Evolutionary conservation across 169 alveolate genomes (phyloP).

Genomic region (Cryptosporidium sp.): DNA sequence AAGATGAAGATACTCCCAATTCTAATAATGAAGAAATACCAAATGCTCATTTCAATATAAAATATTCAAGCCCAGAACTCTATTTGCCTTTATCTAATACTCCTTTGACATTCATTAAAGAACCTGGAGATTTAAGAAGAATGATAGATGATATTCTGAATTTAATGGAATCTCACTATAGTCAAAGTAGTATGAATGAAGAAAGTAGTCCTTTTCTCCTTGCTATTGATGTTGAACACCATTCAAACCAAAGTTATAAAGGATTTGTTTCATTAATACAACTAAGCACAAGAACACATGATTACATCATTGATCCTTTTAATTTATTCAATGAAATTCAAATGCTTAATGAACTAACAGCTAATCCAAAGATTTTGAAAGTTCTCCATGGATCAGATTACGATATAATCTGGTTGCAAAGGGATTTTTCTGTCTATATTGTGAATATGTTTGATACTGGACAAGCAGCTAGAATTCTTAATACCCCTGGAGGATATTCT

Average conservation of each 20-base stretch:
- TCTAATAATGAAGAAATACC: slow-evolving; percentile 35
- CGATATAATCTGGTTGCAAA: slow-evolving; percentile 93
- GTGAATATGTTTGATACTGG: slow-evolving; percentile 96
- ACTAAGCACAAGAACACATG: slow-evolving; percentile 89
- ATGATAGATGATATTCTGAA: slow-evolving; percentile 80
- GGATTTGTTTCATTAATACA: slow-evolving; percentile 95
- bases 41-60: slow-evolving; percentile 41
- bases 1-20: slow-evolving; percentile 40
- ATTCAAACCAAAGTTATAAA: slow-evolving; percentile 85
- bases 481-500: slow-evolving; percentile 85
- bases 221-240: slow-evolving; percentile 94
- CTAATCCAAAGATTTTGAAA: slow-evolving; percentile 94
- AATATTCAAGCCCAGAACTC: slow-evolving; percentile 40
- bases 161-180: slow-evolving; percentile 37
- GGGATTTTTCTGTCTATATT: slow-evolving; percentile 95
- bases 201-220: slow-evolving; percentile 80
- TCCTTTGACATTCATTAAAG: slow-evolving; percentile 84
- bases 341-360: slow-evolving; percentile 87
- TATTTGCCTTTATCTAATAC: slow-evolving; percentile 80
- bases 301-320: slow-evolving; percentile 93
- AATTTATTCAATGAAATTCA: slow-evolving; percentile 84
- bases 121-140: slow-evolving; percentile 80
- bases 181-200: slow-evolving; percentile 42
- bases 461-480: slow-evolving; percentile 90
- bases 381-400: slow-evolving; percentile 94